Percentiles rank a stretch among this genome's conserved stretches.
phyloP scores from a whole-genome alignment of 1,284 basidiomycete species.

The Schizophyllum commune region DNA sequence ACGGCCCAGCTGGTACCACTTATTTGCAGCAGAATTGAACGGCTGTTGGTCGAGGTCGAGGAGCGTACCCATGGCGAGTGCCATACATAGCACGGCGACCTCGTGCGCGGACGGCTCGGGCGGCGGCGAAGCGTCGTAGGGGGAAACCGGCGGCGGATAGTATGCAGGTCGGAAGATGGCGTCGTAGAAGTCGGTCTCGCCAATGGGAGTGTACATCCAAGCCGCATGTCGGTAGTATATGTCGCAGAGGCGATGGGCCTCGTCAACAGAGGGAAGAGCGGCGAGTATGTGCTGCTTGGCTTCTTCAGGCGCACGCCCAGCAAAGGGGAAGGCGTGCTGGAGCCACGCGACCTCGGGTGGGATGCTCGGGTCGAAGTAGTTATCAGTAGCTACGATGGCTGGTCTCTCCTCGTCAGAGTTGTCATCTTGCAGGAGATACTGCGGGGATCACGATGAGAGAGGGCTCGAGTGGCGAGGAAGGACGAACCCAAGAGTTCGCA shows the following conservation, averaged over 20 bases:
- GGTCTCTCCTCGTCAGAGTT: slow-evolving; percentile 44
- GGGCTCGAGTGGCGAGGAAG: slow-evolving; percentile 1
- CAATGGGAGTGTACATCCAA: slow-evolving; percentile 64
- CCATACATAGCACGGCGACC: slow-evolving; percentile 35
- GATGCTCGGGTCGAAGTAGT: slow-evolving; percentile 26
- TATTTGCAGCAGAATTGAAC: slow-evolving; percentile 27
- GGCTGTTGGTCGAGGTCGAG: slow-evolving; percentile 34
- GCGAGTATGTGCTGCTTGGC: slow-evolving; percentile 36
- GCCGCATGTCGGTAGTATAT: slow-evolving; percentile 58
- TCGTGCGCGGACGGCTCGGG: slow-evolving; percentile 26
- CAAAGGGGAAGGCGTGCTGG: slow-evolving; percentile 52
- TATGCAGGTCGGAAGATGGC: slow-evolving; percentile 47
- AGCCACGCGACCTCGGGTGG: slow-evolving; percentile 51
- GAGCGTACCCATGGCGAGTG: slow-evolving; percentile 39
- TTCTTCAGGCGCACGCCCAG: slow-evolving; percentile 31
- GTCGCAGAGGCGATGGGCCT: slow-evolving; percentile 37
- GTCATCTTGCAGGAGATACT: slow-evolving; percentile 53
- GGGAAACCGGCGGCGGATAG: slow-evolving; percentile 30
- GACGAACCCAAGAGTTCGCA: slow-evolving; percentile 58
- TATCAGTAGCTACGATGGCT: slow-evolving; percentile 17
- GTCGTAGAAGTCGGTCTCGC: slow-evolving; percentile 45
- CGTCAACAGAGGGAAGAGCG: slow-evolving; percentile 35
- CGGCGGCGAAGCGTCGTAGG: too few species aligned
- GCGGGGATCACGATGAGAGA: slow-evolving; percentile 1
- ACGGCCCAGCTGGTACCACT: slow-evolving; percentile 53